Evolutionary conservation across 2,329 filamentous ascomycete genomes (phyloP).

Genomic region (Aspergillus sojae): DNA sequence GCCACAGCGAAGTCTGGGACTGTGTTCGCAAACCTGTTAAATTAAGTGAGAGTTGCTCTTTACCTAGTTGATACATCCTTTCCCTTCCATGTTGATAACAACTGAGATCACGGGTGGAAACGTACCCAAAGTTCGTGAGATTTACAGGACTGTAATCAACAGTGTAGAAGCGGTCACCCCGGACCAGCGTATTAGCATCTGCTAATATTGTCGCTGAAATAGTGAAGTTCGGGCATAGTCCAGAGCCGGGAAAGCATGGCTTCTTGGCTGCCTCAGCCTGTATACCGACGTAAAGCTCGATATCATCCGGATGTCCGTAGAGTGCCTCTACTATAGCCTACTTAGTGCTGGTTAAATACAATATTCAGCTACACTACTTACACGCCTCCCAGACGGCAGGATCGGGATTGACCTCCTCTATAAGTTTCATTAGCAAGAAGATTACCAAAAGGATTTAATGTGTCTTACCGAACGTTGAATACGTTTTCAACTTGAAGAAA

Average conservation of each 20-base stretch:
- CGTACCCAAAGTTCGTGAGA: constrained; percentile 11
- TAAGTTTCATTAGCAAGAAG: not conserved
- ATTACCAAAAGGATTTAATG: not conserved
- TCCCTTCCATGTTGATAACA: not conserved
- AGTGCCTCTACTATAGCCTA: constrained; percentile 1
- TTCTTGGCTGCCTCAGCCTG: constrained; percentile 12
- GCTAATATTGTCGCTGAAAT: constrained; percentile 10
- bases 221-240: constrained; percentile 12
- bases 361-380: not conserved
- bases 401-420: constrained; percentile 10
- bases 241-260: constrained; percentile 9
- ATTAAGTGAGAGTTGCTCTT: not conserved
- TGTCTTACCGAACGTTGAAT: constrained; percentile 9
- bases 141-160: constrained; percentile 10
- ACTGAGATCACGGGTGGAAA: not conserved
- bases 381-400: constrained; percentile 3
- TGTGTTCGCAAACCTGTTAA: not conserved
- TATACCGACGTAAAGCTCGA: constrained; percentile 12
- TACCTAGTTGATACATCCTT: not conserved
- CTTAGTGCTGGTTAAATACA: not conserved
- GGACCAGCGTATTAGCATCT: constrained; percentile 8
- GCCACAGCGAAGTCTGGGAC: constrained; percentile 10
- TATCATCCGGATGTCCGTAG: constrained; percentile 11
- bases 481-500: constrained; percentile 13
- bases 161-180: constrained; percentile 13